Conservation (phyloP, 2,329 filamentous ascomycete genomes). For the Colletotrichum somersetense region DNA sequence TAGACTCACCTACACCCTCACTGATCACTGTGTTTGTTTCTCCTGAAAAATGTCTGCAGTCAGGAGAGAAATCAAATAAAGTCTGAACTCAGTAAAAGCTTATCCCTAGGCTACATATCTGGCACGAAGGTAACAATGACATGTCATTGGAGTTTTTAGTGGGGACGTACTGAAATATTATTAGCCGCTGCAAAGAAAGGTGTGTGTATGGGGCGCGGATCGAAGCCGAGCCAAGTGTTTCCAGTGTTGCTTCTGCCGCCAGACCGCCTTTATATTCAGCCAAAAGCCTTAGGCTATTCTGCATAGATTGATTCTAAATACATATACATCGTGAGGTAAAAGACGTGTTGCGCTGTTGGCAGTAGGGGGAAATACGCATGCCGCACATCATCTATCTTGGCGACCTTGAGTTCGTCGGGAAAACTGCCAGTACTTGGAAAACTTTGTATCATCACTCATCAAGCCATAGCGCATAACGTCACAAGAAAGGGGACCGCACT, state of each 20-base stretch:
- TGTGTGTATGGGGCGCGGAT: not conserved
- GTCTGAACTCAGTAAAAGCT: not conserved
- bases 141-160: not conserved
- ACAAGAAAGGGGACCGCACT: not conserved
- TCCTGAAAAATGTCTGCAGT: not conserved
- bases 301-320: not conserved
- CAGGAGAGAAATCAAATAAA: not conserved
- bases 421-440: not conserved
- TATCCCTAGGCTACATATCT: not conserved
- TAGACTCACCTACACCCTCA: not conserved
- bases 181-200: too few species aligned
- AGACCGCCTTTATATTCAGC: not conserved
- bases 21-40: not conserved
- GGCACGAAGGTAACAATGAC: not conserved
- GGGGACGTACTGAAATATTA: not conserved
- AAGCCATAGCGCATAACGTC: not conserved
- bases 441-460: not conserved
- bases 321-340: too few species aligned
- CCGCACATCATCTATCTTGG: too few species aligned
- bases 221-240: not conserved
- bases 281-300: not conserved
- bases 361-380: not conserved
- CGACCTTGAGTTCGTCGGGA: not conserved
- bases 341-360: not conserved
- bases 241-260: too few species aligned